Conservation (phyloP, 495 filamentous ascomycete species). For the Aspergillus avenaceus region DNA sequence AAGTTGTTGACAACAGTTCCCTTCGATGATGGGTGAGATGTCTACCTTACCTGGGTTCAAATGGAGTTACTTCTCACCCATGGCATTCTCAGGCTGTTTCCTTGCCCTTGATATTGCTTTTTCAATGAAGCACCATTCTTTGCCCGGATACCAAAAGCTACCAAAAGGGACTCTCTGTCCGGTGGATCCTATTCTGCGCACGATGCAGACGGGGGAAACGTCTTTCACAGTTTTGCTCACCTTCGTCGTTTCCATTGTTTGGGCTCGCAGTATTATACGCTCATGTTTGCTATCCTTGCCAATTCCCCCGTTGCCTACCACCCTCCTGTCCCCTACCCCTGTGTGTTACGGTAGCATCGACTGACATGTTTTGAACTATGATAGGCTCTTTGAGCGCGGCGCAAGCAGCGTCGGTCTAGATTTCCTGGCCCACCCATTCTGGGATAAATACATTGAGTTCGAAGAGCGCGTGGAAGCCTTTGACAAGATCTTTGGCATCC, state of each 20-base stretch:
- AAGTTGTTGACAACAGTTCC: constrained; percentile 24
- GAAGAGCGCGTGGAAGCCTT: constrained; percentile 85
- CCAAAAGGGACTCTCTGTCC: constrained; percentile 24
- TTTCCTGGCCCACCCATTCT: constrained; percentile 92
- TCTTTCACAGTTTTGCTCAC: constrained; percentile 28
- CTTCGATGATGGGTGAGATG: constrained; percentile 54
- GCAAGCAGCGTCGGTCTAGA: constrained; percentile 83
- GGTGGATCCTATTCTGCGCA: constrained; percentile 31
- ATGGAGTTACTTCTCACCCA: constrained; percentile 54
- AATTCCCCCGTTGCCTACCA: constrained; percentile 21
- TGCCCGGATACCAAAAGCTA: constrained; percentile 30
- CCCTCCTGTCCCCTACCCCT: constrained; percentile 18
- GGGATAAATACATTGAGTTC: constrained; percentile 98
- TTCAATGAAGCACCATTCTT: constrained; percentile 24
- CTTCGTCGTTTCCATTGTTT: constrained; percentile 35
- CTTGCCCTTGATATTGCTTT: constrained; percentile 26
- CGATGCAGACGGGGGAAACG: constrained; percentile 28
- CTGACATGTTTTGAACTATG: constrained; percentile 27
- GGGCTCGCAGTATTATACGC: constrained; percentile 40
- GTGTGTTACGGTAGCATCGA: constrained; percentile 10
- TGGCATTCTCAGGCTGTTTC: constrained; percentile 51
- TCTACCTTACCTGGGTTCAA: constrained; percentile 37
- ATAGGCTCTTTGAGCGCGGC: constrained; percentile 89
- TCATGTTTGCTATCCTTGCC: constrained; percentile 50
- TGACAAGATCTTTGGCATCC: constrained; percentile 81